A percentile compares a stretch with the other conserved stretches of the same genome.
These are phyloP conservation scores for Lachancea dasiensis DNA, from an alignment of 805 yeast species.

Conservation along the genomic window DNA sequence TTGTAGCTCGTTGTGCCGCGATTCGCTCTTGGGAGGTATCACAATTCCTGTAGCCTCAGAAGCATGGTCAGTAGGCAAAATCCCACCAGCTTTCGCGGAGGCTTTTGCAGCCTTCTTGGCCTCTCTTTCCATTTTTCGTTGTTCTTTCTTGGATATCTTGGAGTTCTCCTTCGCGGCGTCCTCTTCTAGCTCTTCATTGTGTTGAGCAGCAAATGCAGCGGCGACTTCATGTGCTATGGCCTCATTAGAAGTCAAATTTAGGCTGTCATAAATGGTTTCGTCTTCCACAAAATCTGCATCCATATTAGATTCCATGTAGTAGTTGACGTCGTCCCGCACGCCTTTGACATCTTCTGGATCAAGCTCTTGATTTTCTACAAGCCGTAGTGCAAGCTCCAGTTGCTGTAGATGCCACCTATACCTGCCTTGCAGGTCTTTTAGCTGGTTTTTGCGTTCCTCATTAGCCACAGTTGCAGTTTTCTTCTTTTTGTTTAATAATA, in stretches of 20 bases:
- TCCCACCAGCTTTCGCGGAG: conserved; percentile 25
- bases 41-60: conserved; percentile 3
- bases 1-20: background rate
- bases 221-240: conserved; percentile 48
- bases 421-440: conserved; percentile 56
- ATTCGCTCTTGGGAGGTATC: conserved; percentile 2
- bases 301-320: conserved; percentile 87
- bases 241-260: conserved; percentile 59
- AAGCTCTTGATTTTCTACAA: conserved; percentile 75
- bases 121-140: conserved; percentile 31
- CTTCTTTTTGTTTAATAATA: conserved; percentile 28
- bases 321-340: conserved; percentile 82
- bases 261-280: conserved; percentile 84
- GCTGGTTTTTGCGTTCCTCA: conserved; percentile 41
- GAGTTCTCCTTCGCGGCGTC: conserved; percentile 19
- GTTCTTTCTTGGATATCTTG: conserved; percentile 31
- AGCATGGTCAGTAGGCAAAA: background rate
- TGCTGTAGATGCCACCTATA: conserved; percentile 76
- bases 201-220: conserved; percentile 31
- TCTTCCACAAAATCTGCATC: conserved; percentile 90
- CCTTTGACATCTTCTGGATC: conserved; percentile 70
- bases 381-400: conserved; percentile 71
- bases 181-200: conserved; percentile 22
- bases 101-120: conserved; percentile 33
- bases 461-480: conserved; percentile 28